Percentiles rank a stretch among this genome's conserved stretches.
Conservation (phyloP, 148 eudicot genomes). For the Limonium bicolor region DNA sequence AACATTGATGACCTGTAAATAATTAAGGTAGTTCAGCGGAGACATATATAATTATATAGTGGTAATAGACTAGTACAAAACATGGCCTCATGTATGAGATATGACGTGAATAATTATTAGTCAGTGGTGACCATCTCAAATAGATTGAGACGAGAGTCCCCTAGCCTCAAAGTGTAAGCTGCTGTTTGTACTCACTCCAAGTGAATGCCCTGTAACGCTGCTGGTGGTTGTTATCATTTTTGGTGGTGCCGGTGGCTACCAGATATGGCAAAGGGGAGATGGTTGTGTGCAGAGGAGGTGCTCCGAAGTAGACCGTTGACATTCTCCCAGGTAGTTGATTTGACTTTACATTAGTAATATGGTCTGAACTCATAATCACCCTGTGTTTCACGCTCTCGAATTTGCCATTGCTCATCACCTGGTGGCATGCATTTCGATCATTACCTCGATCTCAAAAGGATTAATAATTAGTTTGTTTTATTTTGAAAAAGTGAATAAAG, state of each 20-base stretch:
- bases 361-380: constrained; percentile 28
- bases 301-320: constrained; percentile 72
- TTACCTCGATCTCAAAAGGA: no score
- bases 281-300: constrained; percentile 36
- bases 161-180: constrained; percentile 38
- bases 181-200: constrained; percentile 78
- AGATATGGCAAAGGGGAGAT: constrained; percentile 33
- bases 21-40: no score
- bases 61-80: no score
- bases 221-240: constrained; percentile 31
- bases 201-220: constrained; percentile 56
- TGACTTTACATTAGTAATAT: no score
- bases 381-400: constrained; percentile 62
- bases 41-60: no score
- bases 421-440: background rate
- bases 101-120: no score
- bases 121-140: no score
- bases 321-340: no score
- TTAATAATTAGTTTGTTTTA: no score
- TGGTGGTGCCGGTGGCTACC: background rate
- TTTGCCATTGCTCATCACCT: constrained; percentile 86
- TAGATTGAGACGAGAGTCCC: constrained; percentile 52
- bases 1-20: no score
- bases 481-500: no score
- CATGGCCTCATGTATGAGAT: no score